Evolutionary conservation across 495 filamentous ascomycete species (phyloP).

Genomic region (Aspergillus nanangensis): DNA sequence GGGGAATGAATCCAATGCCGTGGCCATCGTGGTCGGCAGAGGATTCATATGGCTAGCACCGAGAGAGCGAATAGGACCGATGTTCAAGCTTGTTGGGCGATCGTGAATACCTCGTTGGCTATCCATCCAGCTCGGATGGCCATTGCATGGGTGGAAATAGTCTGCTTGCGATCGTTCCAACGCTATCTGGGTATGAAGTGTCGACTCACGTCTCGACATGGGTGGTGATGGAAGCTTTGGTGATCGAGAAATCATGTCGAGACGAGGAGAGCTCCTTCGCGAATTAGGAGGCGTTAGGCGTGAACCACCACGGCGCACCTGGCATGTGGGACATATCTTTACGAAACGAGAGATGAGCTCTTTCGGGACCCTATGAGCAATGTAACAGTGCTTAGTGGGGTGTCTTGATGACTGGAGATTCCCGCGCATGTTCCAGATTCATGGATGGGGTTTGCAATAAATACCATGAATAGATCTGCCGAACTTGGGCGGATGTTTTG

Average conservation of each 20-base stretch:
- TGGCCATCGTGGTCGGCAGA: conserved; percentile 24
- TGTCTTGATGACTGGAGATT: background rate
- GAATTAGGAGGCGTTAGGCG: conserved; percentile 44
- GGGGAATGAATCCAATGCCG: conserved; percentile 28
- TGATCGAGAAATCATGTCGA: conserved; percentile 33
- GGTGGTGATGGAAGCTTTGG: conserved; percentile 39
- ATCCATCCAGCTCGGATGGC: conserved; percentile 25
- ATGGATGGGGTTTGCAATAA: conserved; percentile 4
- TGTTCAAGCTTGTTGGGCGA: conserved; percentile 13
- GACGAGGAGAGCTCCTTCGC: conserved; percentile 36
- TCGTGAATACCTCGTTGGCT: conserved; percentile 21
- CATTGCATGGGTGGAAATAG: conserved; percentile 26
- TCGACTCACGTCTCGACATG: conserved; percentile 33
- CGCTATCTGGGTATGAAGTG: conserved; percentile 18
- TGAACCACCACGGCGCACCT: conserved; percentile 41
- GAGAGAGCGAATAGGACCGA: conserved; percentile 21
- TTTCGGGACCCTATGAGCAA: conserved; percentile 47
- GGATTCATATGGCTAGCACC: conserved; percentile 17
- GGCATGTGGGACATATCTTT: conserved; percentile 51
- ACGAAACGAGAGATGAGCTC: conserved; percentile 56
- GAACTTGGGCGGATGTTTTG: conserved; percentile 55
- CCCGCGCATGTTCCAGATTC: background rate
- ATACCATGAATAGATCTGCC: conserved; percentile 55
- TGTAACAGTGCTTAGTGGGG: background rate
- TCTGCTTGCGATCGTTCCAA: conserved; percentile 30